phyloP scores from a whole-genome alignment of 257 asterid species.

The Fraxinus anomala region DNA sequence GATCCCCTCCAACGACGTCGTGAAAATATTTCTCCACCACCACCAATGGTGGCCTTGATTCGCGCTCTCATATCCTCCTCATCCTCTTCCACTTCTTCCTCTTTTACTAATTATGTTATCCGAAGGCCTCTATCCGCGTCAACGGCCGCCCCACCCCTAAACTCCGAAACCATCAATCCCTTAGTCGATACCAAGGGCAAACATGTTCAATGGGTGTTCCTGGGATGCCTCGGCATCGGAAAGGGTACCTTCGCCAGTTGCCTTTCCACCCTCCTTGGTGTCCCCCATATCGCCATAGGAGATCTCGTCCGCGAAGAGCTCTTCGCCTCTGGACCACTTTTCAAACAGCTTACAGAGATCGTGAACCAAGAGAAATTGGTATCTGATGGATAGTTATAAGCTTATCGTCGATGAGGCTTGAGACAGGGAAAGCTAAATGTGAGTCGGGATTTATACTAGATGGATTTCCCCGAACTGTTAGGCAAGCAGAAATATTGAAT shows the following conservation, averaged over 20 bases:
- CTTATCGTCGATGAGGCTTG: slow-evolving; percentile 87
- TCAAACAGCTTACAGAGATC: slow-evolving; percentile 80
- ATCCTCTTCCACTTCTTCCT: slow-evolving; percentile 32
- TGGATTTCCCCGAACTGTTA: slow-evolving; percentile 92
- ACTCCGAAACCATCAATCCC: slow-evolving; percentile 33
- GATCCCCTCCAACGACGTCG: slow-evolving; percentile 17
- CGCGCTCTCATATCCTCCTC: slow-evolving; percentile 70
- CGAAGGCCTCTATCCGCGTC: slow-evolving; percentile 49
- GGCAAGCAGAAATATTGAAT: slow-evolving; percentile 90
- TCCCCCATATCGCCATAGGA: slow-evolving; percentile 97
- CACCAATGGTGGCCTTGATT: slow-evolving; percentile 78
- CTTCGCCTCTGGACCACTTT: slow-evolving; percentile 59
- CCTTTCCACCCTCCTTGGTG: slow-evolving; percentile 75
- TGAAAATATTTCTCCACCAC: slow-evolving; percentile 22
- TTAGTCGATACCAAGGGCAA: slow-evolving; percentile 61
- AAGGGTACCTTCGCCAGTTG: slow-evolving; percentile 98
- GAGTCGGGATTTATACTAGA: slow-evolving; percentile 93
- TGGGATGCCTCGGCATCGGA: slow-evolving; percentile 98
- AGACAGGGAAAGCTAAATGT: slow-evolving; percentile 79
- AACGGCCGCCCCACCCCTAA: slow-evolving; percentile 34
- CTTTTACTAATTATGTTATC: slow-evolving; percentile 4
- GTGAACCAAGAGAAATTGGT: slow-evolving; percentile 97
- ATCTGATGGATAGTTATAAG: slow-evolving; percentile 83
- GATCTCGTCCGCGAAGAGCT: slow-evolving; percentile 98
- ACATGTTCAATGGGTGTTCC: slow-evolving; percentile 83